Evolutionary conservation across 1,284 basidiomycete species (phyloP).

Genomic region (Ceratobasidium theobromae): DNA sequence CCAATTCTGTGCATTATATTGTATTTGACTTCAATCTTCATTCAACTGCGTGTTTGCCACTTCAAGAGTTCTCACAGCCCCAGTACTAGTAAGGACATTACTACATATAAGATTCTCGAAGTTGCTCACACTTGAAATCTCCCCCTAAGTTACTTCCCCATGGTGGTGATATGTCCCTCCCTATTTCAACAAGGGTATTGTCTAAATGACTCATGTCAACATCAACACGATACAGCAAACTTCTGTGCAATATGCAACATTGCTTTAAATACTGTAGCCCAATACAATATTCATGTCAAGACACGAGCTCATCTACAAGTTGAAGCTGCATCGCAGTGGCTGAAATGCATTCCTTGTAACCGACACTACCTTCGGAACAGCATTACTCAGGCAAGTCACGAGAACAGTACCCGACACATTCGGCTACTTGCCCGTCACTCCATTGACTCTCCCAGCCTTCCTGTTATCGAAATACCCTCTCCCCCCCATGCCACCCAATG

Average conservation of each 20-base stretch:
- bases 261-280: not conserved
- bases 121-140: too few species aligned
- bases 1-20: too few species aligned
- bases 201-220: not conserved
- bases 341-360: slow-evolving; percentile 1
- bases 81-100: too few species aligned
- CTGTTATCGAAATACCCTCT: not conserved
- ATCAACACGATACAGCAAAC: not conserved
- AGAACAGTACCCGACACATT: not conserved
- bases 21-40: too few species aligned
- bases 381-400: slow-evolving; percentile 5
- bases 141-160: too few species aligned
- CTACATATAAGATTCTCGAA: too few species aligned
- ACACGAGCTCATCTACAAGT: not conserved
- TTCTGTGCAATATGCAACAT: not conserved
- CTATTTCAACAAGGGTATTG: not conserved
- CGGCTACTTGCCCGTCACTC: not conserved
- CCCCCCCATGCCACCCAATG: not conserved
- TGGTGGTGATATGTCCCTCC: not conserved
- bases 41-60: too few species aligned
- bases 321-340: not conserved
- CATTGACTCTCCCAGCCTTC: not conserved
- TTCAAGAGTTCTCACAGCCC: too few species aligned
- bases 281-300: not conserved
- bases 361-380: not conserved